Conservation (phyloP, 495 filamentous ascomycete genomes). For the Penicillium goetzii region DNA sequence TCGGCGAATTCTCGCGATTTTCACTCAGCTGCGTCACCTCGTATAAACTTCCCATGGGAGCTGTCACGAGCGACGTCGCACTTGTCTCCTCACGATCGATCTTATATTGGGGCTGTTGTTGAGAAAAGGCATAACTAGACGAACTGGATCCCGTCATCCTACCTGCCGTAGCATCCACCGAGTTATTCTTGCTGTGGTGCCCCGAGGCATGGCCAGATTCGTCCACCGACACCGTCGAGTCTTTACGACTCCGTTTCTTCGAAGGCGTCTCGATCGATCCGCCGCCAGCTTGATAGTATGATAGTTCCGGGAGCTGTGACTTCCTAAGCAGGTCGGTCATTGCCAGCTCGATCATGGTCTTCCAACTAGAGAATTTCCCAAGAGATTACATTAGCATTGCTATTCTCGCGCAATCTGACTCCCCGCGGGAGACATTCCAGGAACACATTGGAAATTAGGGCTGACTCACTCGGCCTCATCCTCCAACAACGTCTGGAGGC, state of each 20-base stretch:
- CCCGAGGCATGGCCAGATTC: slow-evolving; percentile 25
- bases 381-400: neutral
- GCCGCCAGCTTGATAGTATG: slow-evolving; percentile 48
- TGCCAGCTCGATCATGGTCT: slow-evolving; percentile 50
- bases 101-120: slow-evolving; percentile 44
- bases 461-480: slow-evolving; percentile 52
- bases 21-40: slow-evolving; percentile 62
- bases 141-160: slow-evolving; percentile 21
- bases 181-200: slow-evolving; percentile 24
- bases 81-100: slow-evolving; percentile 50
- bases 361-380: slow-evolving; percentile 39
- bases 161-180: slow-evolving; percentile 19
- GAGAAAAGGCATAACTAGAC: slow-evolving; percentile 28
- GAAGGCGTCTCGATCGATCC: slow-evolving; percentile 41
- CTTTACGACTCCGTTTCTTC: slow-evolving; percentile 43
- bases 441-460: neutral
- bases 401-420: neutral
- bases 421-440: neutral
- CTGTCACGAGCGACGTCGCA: slow-evolving; percentile 51
- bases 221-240: slow-evolving; percentile 46
- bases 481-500: slow-evolving; percentile 56
- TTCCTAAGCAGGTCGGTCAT: slow-evolving; percentile 52
- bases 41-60: slow-evolving; percentile 62
- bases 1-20: slow-evolving; percentile 44
- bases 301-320: slow-evolving; percentile 49